Conservation (phyloP, 805 yeast genomes). For the Wickerhamomyces ciferrii region DNA sequence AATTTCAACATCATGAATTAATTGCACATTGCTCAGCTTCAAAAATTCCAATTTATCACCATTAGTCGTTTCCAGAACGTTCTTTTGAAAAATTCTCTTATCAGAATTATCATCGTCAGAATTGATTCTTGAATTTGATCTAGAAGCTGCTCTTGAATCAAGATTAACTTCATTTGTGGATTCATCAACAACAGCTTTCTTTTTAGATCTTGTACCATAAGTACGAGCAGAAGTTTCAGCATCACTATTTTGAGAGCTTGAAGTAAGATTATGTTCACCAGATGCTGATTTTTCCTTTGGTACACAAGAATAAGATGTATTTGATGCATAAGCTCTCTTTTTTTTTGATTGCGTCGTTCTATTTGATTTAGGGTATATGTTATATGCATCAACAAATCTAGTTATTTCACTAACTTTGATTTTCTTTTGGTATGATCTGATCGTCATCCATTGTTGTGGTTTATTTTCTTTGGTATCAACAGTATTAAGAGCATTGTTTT, state of each 20-base stretch:
- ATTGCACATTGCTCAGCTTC: conserved; percentile 9
- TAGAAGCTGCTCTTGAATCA: background rate
- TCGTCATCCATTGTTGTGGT: background rate
- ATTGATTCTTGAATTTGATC: background rate
- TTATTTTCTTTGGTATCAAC: too few species aligned
- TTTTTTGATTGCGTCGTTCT: background rate
- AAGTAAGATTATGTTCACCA: too few species aligned
- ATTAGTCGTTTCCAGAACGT: background rate
- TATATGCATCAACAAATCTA: background rate
- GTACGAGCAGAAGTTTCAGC: background rate
- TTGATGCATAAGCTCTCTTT: background rate
- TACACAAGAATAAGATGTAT: background rate
- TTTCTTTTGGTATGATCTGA: background rate
- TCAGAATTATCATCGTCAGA: background rate
- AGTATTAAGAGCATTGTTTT: too few species aligned
- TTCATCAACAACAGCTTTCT: background rate
- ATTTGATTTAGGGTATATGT: background rate
- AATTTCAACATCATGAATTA: conserved; percentile 13
- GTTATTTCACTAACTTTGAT: background rate
- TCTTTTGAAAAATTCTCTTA: background rate
- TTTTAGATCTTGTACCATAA: conserved; percentile 13
- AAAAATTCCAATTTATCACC: conserved; percentile 6
- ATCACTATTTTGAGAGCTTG: background rate
- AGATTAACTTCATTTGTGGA: background rate
- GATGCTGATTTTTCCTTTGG: too few species aligned